Conservation (phyloP, 352 stramenopile genomes). For the Pythium aristosporum region DNA sequence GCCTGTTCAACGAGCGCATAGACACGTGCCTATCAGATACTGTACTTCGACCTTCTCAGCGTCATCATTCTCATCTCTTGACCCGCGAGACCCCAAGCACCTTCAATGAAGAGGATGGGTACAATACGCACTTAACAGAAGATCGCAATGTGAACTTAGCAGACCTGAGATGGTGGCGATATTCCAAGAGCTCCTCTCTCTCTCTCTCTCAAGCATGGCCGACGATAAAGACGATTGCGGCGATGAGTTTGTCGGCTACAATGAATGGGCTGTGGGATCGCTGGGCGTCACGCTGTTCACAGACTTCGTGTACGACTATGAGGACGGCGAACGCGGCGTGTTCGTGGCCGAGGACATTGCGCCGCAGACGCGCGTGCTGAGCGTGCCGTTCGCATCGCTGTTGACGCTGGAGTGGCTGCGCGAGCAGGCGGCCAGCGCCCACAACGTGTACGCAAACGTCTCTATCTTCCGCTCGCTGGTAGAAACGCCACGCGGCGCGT, state of each 20-base stretch:
- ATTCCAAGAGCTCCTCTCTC: background rate
- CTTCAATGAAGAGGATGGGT: slow-evolving; percentile 1
- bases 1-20: background rate
- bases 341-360: slow-evolving; percentile 80
- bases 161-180: background rate
- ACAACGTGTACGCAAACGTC: slow-evolving; percentile 35
- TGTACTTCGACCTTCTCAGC: too few relatives aligned
- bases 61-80: too few relatives aligned
- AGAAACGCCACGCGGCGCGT: slow-evolving; percentile 10
- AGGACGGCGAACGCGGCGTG: slow-evolving; percentile 61
- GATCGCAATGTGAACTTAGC: background rate
- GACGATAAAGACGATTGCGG: slow-evolving; percentile 19
- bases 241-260: slow-evolving; percentile 48
- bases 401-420: slow-evolving; percentile 42
- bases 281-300: slow-evolving; percentile 62
- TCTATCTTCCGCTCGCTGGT: slow-evolving; percentile 49
- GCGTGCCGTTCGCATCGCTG: slow-evolving; percentile 58
- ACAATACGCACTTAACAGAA: slow-evolving; percentile 7
- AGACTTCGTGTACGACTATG: slow-evolving; percentile 83
- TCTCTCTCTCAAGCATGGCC: slow-evolving; percentile 1
- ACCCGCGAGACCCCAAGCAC: too few relatives aligned
- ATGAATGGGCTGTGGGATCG: slow-evolving; percentile 60
- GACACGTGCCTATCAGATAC: background rate
- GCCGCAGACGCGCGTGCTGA: slow-evolving; percentile 69
- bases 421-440: slow-evolving; percentile 32